phyloP scores from a whole-genome alignment of 257 asterid species.

The Solanum etuberosum region DNA sequence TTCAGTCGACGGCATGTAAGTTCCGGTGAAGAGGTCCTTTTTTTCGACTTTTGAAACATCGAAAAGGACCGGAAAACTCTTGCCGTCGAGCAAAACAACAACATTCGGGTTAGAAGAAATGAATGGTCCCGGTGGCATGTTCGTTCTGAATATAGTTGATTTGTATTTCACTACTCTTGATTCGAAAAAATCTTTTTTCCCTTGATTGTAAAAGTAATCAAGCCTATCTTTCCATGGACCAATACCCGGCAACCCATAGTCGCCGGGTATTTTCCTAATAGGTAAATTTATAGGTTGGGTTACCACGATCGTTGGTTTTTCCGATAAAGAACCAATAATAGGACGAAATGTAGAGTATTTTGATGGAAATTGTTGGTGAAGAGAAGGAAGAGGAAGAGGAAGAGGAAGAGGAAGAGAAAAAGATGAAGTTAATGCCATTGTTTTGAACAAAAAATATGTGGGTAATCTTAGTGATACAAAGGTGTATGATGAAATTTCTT shows the following conservation, averaged over 20 bases:
- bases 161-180: conserved; percentile 25
- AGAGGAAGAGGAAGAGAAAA: not conserved
- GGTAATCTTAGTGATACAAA: not conserved
- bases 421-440: not conserved
- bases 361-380: not conserved
- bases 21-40: conserved; percentile 14
- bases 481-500: not conserved
- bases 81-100: conserved; percentile 7
- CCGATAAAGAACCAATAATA: not conserved
- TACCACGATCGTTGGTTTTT: not conserved
- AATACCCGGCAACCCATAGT: conserved; percentile 28
- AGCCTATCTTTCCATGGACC: conserved; percentile 41
- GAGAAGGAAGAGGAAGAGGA: not conserved
- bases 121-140: conserved; percentile 69
- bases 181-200: conserved; percentile 32
- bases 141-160: conserved; percentile 47
- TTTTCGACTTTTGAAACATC: conserved; percentile 24
- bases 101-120: conserved; percentile 27
- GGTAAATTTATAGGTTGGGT: not conserved
- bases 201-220: conserved; percentile 36
- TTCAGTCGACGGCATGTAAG: conserved; percentile 19
- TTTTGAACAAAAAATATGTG: not conserved
- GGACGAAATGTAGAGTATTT: not conserved
- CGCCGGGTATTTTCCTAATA: conserved; percentile 39
- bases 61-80: conserved; percentile 19